Percentiles rank a stretch among this genome's conserved stretches.
These are phyloP conservation scores for Emmonsiellopsis sp. DNA, from an alignment of 2,329 filamentous ascomycete species.

Conservation along the genomic window DNA sequence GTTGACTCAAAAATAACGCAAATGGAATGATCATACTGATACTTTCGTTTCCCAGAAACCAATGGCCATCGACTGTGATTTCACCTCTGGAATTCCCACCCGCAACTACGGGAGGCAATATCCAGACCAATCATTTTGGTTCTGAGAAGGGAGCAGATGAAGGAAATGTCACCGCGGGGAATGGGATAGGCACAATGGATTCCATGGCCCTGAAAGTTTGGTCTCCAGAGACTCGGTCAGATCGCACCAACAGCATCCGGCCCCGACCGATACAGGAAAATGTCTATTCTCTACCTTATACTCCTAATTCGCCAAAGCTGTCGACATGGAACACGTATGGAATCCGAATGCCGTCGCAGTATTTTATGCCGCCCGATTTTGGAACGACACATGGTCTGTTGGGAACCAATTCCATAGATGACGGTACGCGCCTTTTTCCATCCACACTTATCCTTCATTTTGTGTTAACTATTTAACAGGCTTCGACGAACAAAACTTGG, in stretches of 20 bases:
- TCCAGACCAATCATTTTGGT: neutral
- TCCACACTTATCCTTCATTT: neutral
- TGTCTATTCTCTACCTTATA: slow-evolving; percentile 1
- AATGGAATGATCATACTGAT: neutral
- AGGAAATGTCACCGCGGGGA: neutral
- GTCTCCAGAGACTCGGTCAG: neutral
- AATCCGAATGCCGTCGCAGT: slow-evolving; percentile 5
- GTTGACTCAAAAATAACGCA: neutral
- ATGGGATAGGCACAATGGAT: neutral
- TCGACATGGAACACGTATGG: slow-evolving; percentile 4
- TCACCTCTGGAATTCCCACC: neutral
- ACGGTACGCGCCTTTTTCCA: slow-evolving; percentile 3
- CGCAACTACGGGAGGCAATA: neutral
- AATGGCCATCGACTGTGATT: neutral
- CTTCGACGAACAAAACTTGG: slow-evolving; percentile 1
- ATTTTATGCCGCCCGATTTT: slow-evolving; percentile 4
- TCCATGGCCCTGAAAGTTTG: neutral
- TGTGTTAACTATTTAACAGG: neutral
- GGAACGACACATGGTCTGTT: slow-evolving; percentile 3
- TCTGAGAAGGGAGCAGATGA: neutral
- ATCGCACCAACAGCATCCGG: neutral
- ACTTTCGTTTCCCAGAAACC: neutral
- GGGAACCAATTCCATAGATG: neutral
- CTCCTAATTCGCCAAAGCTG: slow-evolving; percentile 2
- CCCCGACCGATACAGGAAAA: neutral